These are phyloP conservation scores for Lagenidium giganteum DNA, from an alignment of 352 stramenopile species.

Conservation along the genomic window DNA sequence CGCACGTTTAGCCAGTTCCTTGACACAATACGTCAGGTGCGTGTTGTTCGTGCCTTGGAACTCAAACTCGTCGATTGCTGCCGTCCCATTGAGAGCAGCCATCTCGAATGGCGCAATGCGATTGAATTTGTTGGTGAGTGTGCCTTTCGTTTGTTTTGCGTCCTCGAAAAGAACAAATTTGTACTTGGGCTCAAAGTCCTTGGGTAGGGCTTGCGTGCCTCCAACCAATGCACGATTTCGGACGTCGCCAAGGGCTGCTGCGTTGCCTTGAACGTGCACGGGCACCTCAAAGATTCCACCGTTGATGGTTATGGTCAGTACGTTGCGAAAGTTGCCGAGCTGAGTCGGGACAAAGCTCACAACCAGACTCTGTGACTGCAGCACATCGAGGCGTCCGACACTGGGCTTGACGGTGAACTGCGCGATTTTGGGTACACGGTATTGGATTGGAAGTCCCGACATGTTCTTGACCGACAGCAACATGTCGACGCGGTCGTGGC, in stretches of 20 bases:
- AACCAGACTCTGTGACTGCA: slow-evolving; percentile 86
- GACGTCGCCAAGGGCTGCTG: slow-evolving; percentile 39
- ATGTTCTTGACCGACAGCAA: slow-evolving; percentile 82
- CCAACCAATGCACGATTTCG: slow-evolving; percentile 33
- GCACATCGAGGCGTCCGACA: slow-evolving; percentile 65
- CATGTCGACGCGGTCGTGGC: slow-evolving; percentile 77
- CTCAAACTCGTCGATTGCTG: slow-evolving; percentile 74
- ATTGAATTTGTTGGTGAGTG: slow-evolving; percentile 38
- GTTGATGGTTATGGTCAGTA: slow-evolving; percentile 45
- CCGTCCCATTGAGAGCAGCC: slow-evolving; percentile 58
- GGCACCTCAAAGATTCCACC: slow-evolving; percentile 36
- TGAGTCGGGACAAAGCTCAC: slow-evolving; percentile 87
- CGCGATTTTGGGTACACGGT: slow-evolving; percentile 53
- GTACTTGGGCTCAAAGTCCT: slow-evolving; percentile 84
- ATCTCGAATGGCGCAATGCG: slow-evolving; percentile 61
- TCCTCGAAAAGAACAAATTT: slow-evolving; percentile 87
- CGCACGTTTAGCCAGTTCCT: slow-evolving; percentile 61
- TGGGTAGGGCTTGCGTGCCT: slow-evolving; percentile 60
- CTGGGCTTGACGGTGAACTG: slow-evolving; percentile 75
- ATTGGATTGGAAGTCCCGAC: slow-evolving; percentile 57
- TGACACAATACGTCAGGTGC: slow-evolving; percentile 82
- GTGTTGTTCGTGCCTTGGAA: slow-evolving; percentile 82
- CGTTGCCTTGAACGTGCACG: slow-evolving; percentile 62
- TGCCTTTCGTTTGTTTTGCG: slow-evolving; percentile 51
- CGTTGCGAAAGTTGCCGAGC: slow-evolving; percentile 65